phyloP scores from a whole-genome alignment of 2,329 filamentous ascomycete genomes.

The Rhexocercosporidium sp. region DNA sequence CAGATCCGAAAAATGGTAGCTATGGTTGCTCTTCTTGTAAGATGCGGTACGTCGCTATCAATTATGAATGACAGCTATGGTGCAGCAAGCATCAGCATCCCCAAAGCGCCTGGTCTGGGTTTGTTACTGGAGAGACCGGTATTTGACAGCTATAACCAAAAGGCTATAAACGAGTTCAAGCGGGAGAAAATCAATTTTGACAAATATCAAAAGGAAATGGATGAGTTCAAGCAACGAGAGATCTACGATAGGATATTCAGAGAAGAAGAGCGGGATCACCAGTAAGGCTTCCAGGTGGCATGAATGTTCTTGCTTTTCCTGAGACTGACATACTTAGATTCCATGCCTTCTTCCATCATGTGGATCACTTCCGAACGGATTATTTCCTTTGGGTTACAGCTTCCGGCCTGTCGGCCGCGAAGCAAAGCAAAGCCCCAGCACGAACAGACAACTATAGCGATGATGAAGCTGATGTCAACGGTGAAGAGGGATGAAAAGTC shows the following conservation, averaged over 20 bases:
- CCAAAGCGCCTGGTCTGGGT: slow-evolving; percentile 90
- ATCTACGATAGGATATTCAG: slow-evolving; percentile 93
- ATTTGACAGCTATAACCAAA: slow-evolving; percentile 86
- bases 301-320: not conserved
- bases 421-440: slow-evolving; percentile 50
- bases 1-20: slow-evolving; percentile 99
- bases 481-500: slow-evolving; percentile 33
- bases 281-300: slow-evolving; percentile 59
- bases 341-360: slow-evolving; percentile 78
- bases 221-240: slow-evolving; percentile 87
- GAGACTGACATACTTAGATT: slow-evolving; percentile 56
- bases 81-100: slow-evolving; percentile 78
- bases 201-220: slow-evolving; percentile 77
- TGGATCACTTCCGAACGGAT: slow-evolving; percentile 74
- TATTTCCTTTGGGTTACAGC: slow-evolving; percentile 79
- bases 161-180: slow-evolving; percentile 66
- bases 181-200: slow-evolving; percentile 78
- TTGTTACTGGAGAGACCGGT: slow-evolving; percentile 88
- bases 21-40: slow-evolving; percentile 83
- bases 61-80: slow-evolving; percentile 79
- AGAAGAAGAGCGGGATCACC: slow-evolving; percentile 84
- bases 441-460: slow-evolving; percentile 55
- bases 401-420: slow-evolving; percentile 66
- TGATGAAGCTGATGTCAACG: slow-evolving; percentile 48
- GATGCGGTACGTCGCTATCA: slow-evolving; percentile 77